These are phyloP conservation scores for Lepiota brunneoincarnata DNA, from an alignment of 768 basidiomycete genomes.

Conservation along the genomic window DNA sequence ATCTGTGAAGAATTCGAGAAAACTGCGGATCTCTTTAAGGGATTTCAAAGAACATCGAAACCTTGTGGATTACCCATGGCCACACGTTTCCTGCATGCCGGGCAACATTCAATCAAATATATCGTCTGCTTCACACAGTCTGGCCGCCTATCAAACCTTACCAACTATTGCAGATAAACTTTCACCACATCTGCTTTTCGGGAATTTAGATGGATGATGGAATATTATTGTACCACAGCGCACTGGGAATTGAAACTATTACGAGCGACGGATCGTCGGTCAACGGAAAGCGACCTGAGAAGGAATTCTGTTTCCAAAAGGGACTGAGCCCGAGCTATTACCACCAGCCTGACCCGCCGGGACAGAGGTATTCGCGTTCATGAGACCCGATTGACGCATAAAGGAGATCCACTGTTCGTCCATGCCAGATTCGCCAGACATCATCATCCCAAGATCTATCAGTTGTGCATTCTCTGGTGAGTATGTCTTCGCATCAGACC, in stretches of 20 bases:
- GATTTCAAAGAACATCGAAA: no score
- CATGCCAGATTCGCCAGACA: conserved; percentile 57
- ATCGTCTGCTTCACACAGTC: no score
- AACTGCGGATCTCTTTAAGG: no score
- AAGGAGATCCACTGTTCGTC: conserved; percentile 68
- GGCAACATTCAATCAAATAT: no score
- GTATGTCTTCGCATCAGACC: conserved; percentile 20
- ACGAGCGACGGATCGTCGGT: neutral
- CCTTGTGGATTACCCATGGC: no score
- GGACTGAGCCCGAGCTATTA: neutral
- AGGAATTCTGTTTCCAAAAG: neutral
- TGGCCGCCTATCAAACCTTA: no score
- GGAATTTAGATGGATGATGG: neutral
- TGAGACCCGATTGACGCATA: conserved; percentile 58
- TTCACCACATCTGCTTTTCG: no score
- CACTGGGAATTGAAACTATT: conserved; percentile 5
- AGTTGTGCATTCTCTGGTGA: conserved; percentile 30
- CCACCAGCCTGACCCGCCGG: conserved; percentile 6
- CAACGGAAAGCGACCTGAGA: conserved; percentile 1
- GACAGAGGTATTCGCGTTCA: conserved; percentile 31
- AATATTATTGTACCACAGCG: neutral
- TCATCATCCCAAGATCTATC: conserved; percentile 46
- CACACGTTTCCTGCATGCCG: no score
- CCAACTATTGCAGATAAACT: no score
- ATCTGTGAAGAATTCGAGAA: neutral